Base-by-base conservation (phyloP, 1,284 basidiomycete species). In the Mycena sp. region DNA sequence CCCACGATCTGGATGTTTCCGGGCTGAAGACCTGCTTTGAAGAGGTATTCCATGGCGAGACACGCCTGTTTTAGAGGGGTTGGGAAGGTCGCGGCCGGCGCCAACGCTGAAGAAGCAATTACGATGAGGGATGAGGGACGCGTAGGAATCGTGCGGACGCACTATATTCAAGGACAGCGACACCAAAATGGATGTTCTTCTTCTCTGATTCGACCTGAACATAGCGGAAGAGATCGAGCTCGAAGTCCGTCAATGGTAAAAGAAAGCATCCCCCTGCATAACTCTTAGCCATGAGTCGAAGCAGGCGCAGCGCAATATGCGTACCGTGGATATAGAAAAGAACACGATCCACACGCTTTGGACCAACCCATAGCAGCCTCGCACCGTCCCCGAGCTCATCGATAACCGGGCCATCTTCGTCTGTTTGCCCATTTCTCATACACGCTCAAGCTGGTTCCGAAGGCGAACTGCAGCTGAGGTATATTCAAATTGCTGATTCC, bases 1-100 rank as follows among this genome's bases (percentile, higher is more conserved):
- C 88, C 87, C 2, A 75, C 76, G n/a, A 90, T 54, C 35, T 84
- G 73, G 46, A 89, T 80, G 65, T 87, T 81, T n/a, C n/a, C n/a
- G n/a, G n/a, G n/a, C n/a, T n/a, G n/a, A n/a, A n/a, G n/a, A n/a
- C n/a, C n/a, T n/a, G n/a, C n/a, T n/a, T n/a, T n/a, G n/a, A n/a
- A n/a, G n/a, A n/a, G n/a, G n/a, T n/a, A n/a, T n/a, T n/a, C n/a
- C n/a, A n/a, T n/a, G n/a, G n/a, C n/a, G n/a, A n/a, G n/a, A n/a
- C n/a, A n/a, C n/a, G n/a, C n/a, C n/a, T n/a, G n/a, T n/a, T n/a
- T n/a, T n/a, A n/a, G n/a, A n/a, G n/a, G n/a, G n/a, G n/a, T n/a
- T n/a, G n/a, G n/a, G n/a, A n/a, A n/a, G n/a, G n/a, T n/a, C n/a
- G n/a, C n/a, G n/a, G n/a, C n/a, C n/a, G n/a, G n/a, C n/a, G n/a